Percentiles rank a stretch among this genome's conserved stretches.
phyloP scores from a whole-genome alignment of 75 land plant species.

The Larix kaempferi region DNA sequence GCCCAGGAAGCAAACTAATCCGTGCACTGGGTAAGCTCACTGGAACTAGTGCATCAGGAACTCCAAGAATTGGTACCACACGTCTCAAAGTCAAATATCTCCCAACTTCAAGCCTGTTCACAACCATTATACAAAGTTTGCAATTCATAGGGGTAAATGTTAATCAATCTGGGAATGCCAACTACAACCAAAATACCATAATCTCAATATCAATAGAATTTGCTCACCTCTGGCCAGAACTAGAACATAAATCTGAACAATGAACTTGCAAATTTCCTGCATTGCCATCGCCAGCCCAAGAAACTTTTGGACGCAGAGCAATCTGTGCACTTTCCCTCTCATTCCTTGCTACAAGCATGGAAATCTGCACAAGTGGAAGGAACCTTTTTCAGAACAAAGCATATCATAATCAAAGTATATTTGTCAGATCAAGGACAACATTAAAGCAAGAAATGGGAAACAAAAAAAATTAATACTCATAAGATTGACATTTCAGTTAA shows the following conservation, averaged over 20 bases:
- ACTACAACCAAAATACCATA: neutral
- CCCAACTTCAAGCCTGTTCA: slow-evolving; percentile 73
- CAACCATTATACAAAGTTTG: neutral
- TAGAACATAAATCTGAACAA: slow-evolving; percentile 70
- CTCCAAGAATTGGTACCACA: slow-evolving; percentile 92
- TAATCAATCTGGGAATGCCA: neutral
- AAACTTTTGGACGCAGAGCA: slow-evolving; percentile 93
- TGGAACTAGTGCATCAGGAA: slow-evolving; percentile 99
- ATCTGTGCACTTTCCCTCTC: slow-evolving; percentile 96
- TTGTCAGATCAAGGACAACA: neutral
- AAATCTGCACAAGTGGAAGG: slow-evolving; percentile 38
- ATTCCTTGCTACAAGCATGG: slow-evolving; percentile 89
- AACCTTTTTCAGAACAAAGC: neutral
- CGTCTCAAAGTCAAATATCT: slow-evolving; percentile 64
- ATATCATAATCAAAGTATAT: neutral
- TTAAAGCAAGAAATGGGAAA: neutral
- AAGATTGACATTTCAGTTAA: neutral
- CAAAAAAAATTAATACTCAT: neutral
- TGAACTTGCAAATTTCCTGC: slow-evolving; percentile 83
- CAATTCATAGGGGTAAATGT: neutral
- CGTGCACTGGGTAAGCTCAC: slow-evolving; percentile 59
- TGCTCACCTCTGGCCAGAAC: slow-evolving; percentile 74
- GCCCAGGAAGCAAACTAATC: slow-evolving; percentile 90
- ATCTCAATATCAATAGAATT: neutral
- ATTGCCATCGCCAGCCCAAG: slow-evolving; percentile 71